Percentiles rank a stretch among this genome's conserved stretches.
Conservation (phyloP, 2,329 filamentous ascomycete species). For the Podosphaera xanthii region DNA sequence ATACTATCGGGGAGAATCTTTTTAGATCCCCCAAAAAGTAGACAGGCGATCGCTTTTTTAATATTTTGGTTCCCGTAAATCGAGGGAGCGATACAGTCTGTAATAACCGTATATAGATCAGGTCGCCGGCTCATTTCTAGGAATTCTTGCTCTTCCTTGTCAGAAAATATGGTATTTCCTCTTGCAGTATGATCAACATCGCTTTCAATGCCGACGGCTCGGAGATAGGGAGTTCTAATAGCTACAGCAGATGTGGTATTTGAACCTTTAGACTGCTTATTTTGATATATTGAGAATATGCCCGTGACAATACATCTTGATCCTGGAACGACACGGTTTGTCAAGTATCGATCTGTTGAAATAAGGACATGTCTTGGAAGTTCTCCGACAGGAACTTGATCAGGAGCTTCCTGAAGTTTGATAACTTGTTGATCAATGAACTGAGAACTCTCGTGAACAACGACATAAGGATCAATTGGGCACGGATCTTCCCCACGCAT, state of each 20-base stretch:
- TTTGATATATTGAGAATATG: slow-evolving; percentile 94
- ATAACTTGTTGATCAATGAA: slow-evolving; percentile 98
- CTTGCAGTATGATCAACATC: slow-evolving; percentile 79
- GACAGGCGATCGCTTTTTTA: slow-evolving; percentile 88
- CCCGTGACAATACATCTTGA: slow-evolving; percentile 90
- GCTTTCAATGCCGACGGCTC: slow-evolving; percentile 77
- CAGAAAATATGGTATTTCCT: slow-evolving; percentile 62
- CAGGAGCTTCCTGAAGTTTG: slow-evolving; percentile 91
- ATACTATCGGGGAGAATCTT: slow-evolving; percentile 96
- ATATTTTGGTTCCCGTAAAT: slow-evolving; percentile 94
- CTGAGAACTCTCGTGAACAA: slow-evolving; percentile 76
- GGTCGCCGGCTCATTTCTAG: slow-evolving; percentile 70
- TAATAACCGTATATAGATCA: slow-evolving; percentile 79
- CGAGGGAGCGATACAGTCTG: slow-evolving; percentile 82
- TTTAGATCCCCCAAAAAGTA: slow-evolving; percentile 85
- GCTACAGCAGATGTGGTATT: slow-evolving; percentile 62
- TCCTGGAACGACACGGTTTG: slow-evolving; percentile 85
- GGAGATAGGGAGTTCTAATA: slow-evolving; percentile 82
- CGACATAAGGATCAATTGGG: slow-evolving; percentile 85
- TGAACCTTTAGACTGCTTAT: slow-evolving; percentile 62
- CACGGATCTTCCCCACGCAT: slow-evolving; percentile 54
- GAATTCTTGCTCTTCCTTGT: slow-evolving; percentile 95
- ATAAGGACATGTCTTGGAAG: slow-evolving; percentile 85
- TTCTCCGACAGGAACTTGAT: slow-evolving; percentile 93
- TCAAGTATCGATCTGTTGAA: slow-evolving; percentile 86